phyloP scores from a whole-genome alignment of 495 filamentous ascomycete genomes.

The Saxophila tyrrhenica region DNA sequence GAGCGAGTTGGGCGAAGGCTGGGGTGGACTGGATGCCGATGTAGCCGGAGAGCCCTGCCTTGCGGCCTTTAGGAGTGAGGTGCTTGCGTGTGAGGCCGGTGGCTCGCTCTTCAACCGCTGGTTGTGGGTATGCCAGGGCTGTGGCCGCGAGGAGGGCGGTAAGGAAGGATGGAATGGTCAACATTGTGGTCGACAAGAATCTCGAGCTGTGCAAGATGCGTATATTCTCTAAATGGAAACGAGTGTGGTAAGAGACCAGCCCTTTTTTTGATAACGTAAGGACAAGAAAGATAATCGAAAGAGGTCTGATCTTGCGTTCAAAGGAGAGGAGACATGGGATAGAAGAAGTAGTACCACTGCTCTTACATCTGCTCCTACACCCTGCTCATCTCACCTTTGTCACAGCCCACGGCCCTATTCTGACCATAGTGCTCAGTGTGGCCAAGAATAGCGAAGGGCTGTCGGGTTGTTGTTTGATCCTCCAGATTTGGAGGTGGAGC shows the following conservation, averaged over 20 bases:
- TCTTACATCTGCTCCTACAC: too few relatives aligned
- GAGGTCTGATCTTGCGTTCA: not conserved
- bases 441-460: too few relatives aligned
- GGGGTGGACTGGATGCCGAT: conserved; percentile 6
- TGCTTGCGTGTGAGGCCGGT: conserved; percentile 5
- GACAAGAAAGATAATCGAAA: not conserved
- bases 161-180: not conserved
- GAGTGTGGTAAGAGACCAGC: not conserved
- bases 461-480: too few relatives aligned
- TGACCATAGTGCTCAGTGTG: too few relatives aligned
- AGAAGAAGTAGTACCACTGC: not conserved
- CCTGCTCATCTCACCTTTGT: too few relatives aligned
- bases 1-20: conserved; percentile 9
- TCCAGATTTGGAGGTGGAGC: too few relatives aligned
- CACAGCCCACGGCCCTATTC: too few relatives aligned
- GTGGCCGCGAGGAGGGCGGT: not conserved
- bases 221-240: not conserved
- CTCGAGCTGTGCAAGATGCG: not conserved
- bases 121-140: not conserved
- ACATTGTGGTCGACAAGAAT: not conserved
- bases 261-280: not conserved
- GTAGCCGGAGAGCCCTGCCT: conserved; percentile 19
- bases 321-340: not conserved
- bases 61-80: conserved; percentile 11
- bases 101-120: not conserved